phyloP scores from a whole-genome alignment of 208 protist genomes.

The Trypanosoma brucei region DNA sequence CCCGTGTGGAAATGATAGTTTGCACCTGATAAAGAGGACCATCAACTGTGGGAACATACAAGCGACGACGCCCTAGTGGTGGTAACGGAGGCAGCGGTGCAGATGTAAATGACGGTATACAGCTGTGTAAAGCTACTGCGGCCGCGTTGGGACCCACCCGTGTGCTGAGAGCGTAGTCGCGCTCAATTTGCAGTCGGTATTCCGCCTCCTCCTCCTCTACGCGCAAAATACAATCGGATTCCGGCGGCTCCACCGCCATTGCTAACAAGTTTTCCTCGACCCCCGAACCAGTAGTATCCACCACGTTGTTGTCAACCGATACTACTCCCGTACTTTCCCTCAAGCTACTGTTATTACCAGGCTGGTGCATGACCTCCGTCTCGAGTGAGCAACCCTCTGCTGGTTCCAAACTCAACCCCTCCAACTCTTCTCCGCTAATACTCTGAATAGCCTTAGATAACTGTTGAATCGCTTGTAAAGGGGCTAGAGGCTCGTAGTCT shows the following conservation, averaged over 20 bases:
- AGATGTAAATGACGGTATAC: constrained; percentile 4
- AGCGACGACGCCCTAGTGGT: constrained; percentile 15
- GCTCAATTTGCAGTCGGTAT: constrained; percentile 80
- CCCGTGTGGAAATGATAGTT: constrained; percentile 68
- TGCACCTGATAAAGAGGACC: constrained; percentile 67
- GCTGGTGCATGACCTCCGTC: constrained; percentile 5
- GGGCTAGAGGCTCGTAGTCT: constrained; percentile 57
- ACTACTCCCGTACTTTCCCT: background rate
- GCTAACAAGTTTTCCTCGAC: constrained; percentile 4
- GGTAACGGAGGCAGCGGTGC: background rate
- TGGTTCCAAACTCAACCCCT: constrained; percentile 20
- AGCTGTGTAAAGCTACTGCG: constrained; percentile 10
- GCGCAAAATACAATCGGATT: constrained; percentile 25
- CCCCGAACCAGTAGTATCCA: background rate
- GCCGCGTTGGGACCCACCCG: constrained; percentile 12
- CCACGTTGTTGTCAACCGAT: background rate
- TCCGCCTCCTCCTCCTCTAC: constrained; percentile 57
- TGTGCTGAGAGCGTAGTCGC: constrained; percentile 76
- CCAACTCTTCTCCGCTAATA: constrained; percentile 35
- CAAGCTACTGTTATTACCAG: background rate
- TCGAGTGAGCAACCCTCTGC: background rate
- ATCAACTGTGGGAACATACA: constrained; percentile 51
- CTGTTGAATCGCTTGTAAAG: constrained; percentile 63
- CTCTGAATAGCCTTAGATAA: constrained; percentile 53
- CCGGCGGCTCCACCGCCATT: constrained; percentile 3